Percentiles rank a stretch among this genome's conserved stretches.
phyloP scores from a whole-genome alignment of 2,329 filamentous ascomycete genomes.

The Phyllosticta paracitricarpa region DNA sequence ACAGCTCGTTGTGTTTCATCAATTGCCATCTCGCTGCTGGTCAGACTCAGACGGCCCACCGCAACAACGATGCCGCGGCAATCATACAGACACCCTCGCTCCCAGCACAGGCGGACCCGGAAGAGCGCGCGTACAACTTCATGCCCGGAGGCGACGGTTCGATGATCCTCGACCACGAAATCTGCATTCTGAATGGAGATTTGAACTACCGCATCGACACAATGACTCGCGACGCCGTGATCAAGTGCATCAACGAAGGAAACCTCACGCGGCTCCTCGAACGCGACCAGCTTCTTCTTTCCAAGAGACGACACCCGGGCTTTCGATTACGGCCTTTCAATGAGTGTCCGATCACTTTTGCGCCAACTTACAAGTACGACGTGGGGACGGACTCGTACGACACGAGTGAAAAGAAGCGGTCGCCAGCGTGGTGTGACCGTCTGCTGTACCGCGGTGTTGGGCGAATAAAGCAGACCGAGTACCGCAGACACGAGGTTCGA shows the following conservation, averaged over 20 bases:
- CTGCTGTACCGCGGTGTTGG: conserved; percentile 76
- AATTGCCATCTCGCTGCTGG: conserved; percentile 96
- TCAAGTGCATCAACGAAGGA: conserved; percentile 69
- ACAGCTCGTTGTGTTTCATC: conserved; percentile 89
- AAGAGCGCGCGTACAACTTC: conserved; percentile 62
- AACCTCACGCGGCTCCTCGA: conserved; percentile 83
- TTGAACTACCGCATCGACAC: conserved; percentile 98
- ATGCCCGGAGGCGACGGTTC: conserved; percentile 87
- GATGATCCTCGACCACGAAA: conserved; percentile 92
- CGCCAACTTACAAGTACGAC: conserved; percentile 97
- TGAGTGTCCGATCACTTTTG: conserved; percentile 84
- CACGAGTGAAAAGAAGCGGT: conserved; percentile 84
- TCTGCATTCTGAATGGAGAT: conserved; percentile 94
- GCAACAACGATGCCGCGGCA: conserved; percentile 83
- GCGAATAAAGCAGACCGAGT: conserved; percentile 78
- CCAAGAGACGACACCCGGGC: conserved; percentile 76
- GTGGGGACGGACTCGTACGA: conserved; percentile 92
- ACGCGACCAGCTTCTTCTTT: conserved; percentile 84
- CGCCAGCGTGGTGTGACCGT: conserved; percentile 94
- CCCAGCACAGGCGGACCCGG: conserved; percentile 59
- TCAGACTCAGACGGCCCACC: conserved; percentile 78
- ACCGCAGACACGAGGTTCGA: conserved; percentile 77
- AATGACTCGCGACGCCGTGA: conserved; percentile 87
- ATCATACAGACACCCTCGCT: conserved; percentile 75
- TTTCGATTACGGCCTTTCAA: conserved; percentile 83